Base-by-base conservation (phyloP, 1,139 yeast species). In the Pichia sp. region DNA sequence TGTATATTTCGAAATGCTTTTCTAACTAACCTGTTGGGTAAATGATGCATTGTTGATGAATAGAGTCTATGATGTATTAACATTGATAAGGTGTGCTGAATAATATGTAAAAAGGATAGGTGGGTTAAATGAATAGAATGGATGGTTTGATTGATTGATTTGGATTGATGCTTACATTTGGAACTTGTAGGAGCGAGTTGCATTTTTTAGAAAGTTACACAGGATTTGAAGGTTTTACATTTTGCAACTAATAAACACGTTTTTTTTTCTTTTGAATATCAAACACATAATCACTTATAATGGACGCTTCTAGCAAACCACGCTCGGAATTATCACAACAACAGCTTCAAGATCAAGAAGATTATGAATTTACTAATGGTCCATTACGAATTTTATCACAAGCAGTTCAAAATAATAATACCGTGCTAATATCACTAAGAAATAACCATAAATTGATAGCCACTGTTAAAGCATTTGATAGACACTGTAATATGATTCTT, bases 361-460 rank as follows among this genome's bases (percentile, higher is more conserved):
- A 91, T 64, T 90, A 84, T 65, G 98, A 93, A 68, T 87, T 89
- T 65, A 75, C 81, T 53, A 83, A 89, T 69, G 99, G 99, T 0
- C 99, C 99, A 7, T 79, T 95, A 77, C 83, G 95, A 3, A 76
- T 93, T 38, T 76, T 93, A 29, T 88, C 89, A 60, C 81, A 83
- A 50, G 91, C 98, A 0, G 86, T 89, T 44, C 78, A 83, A 58
- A 49, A 48, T 27, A 78, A 82, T 56, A 83, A 81, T 54, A 77
- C 85, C 2, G 88, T 95, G 5, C 80, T 93, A 53, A 87, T 93
- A 60, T 88, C 96, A 30, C 81, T 96, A 58, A 79, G 99, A 63
- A 93, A 93, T 67, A 91, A 91, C 69, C 96, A 90, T 65, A 93
- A 93, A 69, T 75, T 93, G 46, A 78, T 93, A 31, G 97, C 93